These are phyloP conservation scores for Aquilaria agallochum DNA, from an alignment of 441 rosid genomes.

Conservation along the genomic window DNA sequence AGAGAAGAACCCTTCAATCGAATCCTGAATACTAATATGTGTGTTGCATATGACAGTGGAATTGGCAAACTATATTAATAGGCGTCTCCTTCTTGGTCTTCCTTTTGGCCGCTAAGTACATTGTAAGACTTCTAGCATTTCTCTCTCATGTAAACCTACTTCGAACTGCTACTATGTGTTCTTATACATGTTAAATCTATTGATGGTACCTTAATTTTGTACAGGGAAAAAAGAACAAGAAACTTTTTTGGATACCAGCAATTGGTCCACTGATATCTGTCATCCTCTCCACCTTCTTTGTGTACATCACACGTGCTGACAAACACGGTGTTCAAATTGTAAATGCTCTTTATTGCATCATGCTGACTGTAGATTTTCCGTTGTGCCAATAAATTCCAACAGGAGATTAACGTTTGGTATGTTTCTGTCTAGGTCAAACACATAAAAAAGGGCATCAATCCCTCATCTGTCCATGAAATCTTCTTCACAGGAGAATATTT, in stretches of 20 bases:
- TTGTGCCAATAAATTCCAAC: neutral
- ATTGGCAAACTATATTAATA: constrained; percentile 85
- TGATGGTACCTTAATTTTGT: neutral
- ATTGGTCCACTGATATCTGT: constrained; percentile 87
- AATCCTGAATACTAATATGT: neutral
- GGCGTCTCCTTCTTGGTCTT: constrained; percentile 72
- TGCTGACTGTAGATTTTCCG: neutral
- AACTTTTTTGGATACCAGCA: constrained; percentile 87
- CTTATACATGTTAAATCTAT: neutral
- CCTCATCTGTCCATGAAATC: constrained; percentile 60
- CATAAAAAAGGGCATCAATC: constrained; percentile 83
- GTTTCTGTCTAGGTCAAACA: constrained; percentile 49
- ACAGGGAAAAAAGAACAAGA: constrained; percentile 86
- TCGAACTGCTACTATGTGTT: neutral
- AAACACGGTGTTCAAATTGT: constrained; percentile 88
- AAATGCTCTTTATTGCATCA: constrained; percentile 20
- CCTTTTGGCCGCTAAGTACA: constrained; percentile 61
- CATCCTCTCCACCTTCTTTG: constrained; percentile 70
- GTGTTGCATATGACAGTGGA: constrained; percentile 63
- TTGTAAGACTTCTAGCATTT: constrained; percentile 40
- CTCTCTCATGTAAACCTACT: neutral
- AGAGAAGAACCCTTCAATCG: neutral
- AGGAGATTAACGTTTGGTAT: neutral
- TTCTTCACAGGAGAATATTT: constrained; percentile 62
- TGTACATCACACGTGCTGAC: constrained; percentile 80